These are phyloP conservation scores for Elsinoe australis DNA, from an alignment of 2,329 filamentous ascomycete species.

Conservation along the genomic window DNA sequence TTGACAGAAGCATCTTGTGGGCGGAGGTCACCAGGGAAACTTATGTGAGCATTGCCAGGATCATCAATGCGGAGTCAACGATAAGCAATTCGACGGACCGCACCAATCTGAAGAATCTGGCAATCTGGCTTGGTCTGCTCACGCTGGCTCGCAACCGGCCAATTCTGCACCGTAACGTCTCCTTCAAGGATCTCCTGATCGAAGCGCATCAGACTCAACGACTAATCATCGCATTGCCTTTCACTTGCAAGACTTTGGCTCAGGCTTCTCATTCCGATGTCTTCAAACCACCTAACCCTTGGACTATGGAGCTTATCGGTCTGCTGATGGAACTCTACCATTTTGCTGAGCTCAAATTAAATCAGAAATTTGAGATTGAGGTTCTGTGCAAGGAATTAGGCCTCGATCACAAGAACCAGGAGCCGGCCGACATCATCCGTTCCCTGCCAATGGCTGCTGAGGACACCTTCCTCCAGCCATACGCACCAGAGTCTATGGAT, in stretches of 20 bases:
- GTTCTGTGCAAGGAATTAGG: slow-evolving; percentile 88
- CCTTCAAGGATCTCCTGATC: slow-evolving; percentile 89
- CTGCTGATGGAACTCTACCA: slow-evolving; percentile 90
- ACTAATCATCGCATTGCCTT: slow-evolving; percentile 86
- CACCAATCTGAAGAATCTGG: slow-evolving; percentile 84
- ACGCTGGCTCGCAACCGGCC: slow-evolving; percentile 91
- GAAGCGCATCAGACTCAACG: slow-evolving; percentile 91
- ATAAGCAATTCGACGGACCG: slow-evolving; percentile 78
- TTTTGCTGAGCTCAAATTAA: slow-evolving; percentile 85
- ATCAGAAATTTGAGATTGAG: slow-evolving; percentile 97
- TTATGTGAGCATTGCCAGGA: slow-evolving; percentile 72
- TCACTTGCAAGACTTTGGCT: slow-evolving; percentile 89
- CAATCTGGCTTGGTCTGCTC: slow-evolving; percentile 84
- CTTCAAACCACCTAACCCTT: slow-evolving; percentile 91
- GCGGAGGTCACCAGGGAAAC: slow-evolving; percentile 88
- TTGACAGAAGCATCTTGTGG: slow-evolving; percentile 73
- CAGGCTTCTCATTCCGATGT: slow-evolving; percentile 79
- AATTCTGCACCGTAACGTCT: slow-evolving; percentile 92
- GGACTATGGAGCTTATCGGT: slow-evolving; percentile 92
- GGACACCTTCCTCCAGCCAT: slow-evolving; percentile 31
- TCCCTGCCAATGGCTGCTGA: slow-evolving; percentile 49
- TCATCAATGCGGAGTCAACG: slow-evolving; percentile 85
- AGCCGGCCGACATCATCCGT: slow-evolving; percentile 78
- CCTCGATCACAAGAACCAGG: slow-evolving; percentile 85
- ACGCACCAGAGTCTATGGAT: slow-evolving; percentile 49